A percentile compares a stretch with the other conserved stretches of the same genome.
Evolutionary conservation across 768 basidiomycete genomes (phyloP).

Genomic region (Xanthoconium stramineum): DNA sequence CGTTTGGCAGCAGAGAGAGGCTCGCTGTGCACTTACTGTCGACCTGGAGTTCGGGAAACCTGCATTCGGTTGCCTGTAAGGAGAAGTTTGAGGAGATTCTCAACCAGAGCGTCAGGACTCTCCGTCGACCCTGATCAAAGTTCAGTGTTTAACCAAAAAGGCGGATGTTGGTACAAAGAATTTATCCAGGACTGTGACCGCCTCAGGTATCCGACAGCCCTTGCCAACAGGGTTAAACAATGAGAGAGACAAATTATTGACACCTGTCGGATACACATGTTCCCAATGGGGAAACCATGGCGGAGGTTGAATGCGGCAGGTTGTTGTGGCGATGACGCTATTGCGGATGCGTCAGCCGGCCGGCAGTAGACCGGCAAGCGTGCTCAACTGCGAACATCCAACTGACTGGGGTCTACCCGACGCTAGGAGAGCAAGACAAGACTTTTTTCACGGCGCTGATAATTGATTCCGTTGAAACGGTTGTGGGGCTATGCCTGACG

Average conservation of each 20-base stretch:
- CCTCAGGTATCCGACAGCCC: no score
- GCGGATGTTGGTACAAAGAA: slow-evolving; percentile 10
- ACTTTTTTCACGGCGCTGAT: neutral
- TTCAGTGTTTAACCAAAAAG: slow-evolving; percentile 1
- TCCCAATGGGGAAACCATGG: neutral
- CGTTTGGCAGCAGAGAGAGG: neutral
- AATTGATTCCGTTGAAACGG: slow-evolving; percentile 2
- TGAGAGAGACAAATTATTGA: no score
- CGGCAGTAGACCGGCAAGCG: slow-evolving; percentile 14
- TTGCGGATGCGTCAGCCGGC: slow-evolving; percentile 17
- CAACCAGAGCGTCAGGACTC: neutral
- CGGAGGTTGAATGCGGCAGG: slow-evolving; percentile 1
- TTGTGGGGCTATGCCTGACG: slow-evolving; percentile 43
- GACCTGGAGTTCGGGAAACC: neutral
- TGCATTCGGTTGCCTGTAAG: no score
- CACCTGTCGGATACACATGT: neutral
- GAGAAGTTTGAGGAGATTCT: no score
- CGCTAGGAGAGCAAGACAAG: neutral
- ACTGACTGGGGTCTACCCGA: neutral
- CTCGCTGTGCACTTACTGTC: neutral
- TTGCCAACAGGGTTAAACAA: no score
- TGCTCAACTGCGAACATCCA: slow-evolving; percentile 8
- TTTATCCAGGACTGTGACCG: slow-evolving; percentile 9
- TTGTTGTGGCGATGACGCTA: slow-evolving; percentile 9
- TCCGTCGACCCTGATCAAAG: slow-evolving; percentile 1